These are phyloP conservation scores for Vigna radiata DNA, from an alignment of 306 rosid species.

Conservation along the genomic window DNA sequence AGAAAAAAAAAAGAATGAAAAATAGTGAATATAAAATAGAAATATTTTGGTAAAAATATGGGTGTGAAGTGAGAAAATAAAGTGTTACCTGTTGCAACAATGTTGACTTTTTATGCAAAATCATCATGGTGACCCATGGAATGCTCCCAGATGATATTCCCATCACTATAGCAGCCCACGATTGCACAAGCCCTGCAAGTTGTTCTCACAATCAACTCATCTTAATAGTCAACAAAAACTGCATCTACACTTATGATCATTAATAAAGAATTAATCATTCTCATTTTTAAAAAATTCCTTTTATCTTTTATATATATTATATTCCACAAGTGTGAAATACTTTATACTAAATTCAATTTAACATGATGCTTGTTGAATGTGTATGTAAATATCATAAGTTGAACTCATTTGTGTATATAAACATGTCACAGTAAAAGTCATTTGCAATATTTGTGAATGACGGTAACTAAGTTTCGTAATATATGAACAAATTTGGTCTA, in stretches of 20 bases:
- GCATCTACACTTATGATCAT: neutral
- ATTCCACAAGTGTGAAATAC: no score
- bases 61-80: constrained; percentile 14
- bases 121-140: constrained; percentile 97
- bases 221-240: constrained; percentile 36
- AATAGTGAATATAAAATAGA: neutral
- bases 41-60: neutral
- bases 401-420: neutral
- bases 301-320: neutral
- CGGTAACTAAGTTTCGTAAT: no score
- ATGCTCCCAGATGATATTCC: constrained; percentile 78
- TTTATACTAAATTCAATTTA: no score
- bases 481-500: no score
- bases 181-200: constrained; percentile 79
- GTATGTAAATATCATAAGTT: no score
- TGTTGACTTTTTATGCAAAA: constrained; percentile 76
- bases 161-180: constrained; percentile 97
- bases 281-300: neutral
- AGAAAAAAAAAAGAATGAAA: neutral
- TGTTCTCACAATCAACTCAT: neutral
- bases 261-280: neutral
- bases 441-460: no score
- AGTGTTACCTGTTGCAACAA: constrained; percentile 68
- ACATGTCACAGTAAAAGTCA: no score
- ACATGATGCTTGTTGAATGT: neutral